These are phyloP conservation scores for Berkeleyomyces rouxiae DNA, from an alignment of 2,329 filamentous ascomycete genomes.

Conservation along the genomic window DNA sequence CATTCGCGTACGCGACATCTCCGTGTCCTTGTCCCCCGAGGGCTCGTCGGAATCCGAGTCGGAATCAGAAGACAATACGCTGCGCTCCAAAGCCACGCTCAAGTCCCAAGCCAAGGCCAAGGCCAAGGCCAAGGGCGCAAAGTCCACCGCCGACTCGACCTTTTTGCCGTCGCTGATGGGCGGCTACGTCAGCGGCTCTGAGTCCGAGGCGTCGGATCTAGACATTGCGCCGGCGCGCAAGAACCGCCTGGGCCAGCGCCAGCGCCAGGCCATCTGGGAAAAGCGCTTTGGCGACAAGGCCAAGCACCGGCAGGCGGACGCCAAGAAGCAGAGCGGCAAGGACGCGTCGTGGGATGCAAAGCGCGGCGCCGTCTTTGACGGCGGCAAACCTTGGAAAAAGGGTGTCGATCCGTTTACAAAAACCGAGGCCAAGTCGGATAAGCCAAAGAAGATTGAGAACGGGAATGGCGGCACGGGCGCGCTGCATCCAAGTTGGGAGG, in stretches of 20 bases:
- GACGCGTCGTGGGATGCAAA: constrained; percentile 41
- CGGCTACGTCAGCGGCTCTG: constrained; percentile 63
- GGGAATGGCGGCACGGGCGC: constrained; percentile 30
- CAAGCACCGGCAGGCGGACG: constrained; percentile 37
- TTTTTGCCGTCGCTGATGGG: constrained; percentile 65
- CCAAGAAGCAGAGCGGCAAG: constrained; percentile 20
- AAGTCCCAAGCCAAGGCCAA: constrained; percentile 1
- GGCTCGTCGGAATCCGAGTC: constrained; percentile 3
- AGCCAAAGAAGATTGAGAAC: constrained; percentile 23
- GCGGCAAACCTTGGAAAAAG: constrained; percentile 35
- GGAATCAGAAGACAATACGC: constrained; percentile 11
- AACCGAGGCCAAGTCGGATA: constrained; percentile 15
- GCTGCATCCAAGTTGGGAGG: constrained; percentile 50
- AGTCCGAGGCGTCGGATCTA: constrained; percentile 46
- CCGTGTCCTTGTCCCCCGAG: constrained; percentile 17
- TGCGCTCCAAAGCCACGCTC: constrained; percentile 8
- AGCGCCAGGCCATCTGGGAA: constrained; percentile 64
- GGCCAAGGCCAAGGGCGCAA: constrained; percentile 17
- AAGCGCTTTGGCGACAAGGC: constrained; percentile 61
- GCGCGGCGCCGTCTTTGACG: constrained; percentile 33
- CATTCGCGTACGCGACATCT: constrained; percentile 23
- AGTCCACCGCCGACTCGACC: constrained; percentile 28
- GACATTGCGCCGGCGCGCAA: constrained; percentile 47
- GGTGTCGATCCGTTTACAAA: constrained; percentile 24
- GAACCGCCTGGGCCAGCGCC: constrained; percentile 60